Conservation (phyloP, 2,329 filamentous ascomycete species). For the Trichoderma harzianum region DNA sequence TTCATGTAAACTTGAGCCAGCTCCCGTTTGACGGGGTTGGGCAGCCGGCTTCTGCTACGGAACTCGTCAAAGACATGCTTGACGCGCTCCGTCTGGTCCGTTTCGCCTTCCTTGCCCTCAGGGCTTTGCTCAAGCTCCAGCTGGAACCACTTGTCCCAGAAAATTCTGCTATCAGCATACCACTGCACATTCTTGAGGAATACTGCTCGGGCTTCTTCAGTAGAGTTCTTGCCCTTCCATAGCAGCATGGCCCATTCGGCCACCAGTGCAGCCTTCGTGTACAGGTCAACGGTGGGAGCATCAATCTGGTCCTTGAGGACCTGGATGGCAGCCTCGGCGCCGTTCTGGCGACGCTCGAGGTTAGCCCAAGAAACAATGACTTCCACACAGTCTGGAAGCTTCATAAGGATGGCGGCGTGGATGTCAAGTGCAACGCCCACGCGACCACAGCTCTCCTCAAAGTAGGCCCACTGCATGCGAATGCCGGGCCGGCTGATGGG, state of each 20-base stretch:
- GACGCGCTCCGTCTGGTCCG: slow-evolving; percentile 65
- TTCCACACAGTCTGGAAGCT: slow-evolving; percentile 78
- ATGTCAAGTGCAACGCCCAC: slow-evolving; percentile 79
- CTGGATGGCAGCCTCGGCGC: slow-evolving; percentile 78
- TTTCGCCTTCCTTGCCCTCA: not conserved
- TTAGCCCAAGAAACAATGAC: slow-evolving; percentile 87
- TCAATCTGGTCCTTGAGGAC: slow-evolving; percentile 81
- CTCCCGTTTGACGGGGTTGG: slow-evolving; percentile 65
- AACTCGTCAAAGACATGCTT: slow-evolving; percentile 77
- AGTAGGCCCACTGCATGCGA: slow-evolving; percentile 87
- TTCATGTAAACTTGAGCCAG: slow-evolving; percentile 75
- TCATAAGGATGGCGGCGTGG: slow-evolving; percentile 73
- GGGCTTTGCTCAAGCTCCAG: slow-evolving; percentile 78
- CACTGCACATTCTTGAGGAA: slow-evolving; percentile 79
- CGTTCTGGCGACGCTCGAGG: slow-evolving; percentile 75
- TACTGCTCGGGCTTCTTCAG: slow-evolving; percentile 76
- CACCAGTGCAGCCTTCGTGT: slow-evolving; percentile 81
- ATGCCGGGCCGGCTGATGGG: slow-evolving; percentile 81
- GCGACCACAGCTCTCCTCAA: slow-evolving; percentile 81
- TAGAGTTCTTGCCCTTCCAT: slow-evolving; percentile 81
- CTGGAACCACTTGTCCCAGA: slow-evolving; percentile 85
- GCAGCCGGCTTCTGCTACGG: slow-evolving; percentile 67
- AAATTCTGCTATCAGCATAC: slow-evolving; percentile 80
- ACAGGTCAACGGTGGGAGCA: slow-evolving; percentile 65
- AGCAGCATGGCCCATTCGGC: slow-evolving; percentile 83